These are phyloP conservation scores for Phyllachora maydis DNA, from an alignment of 2,329 filamentous ascomycete genomes.

Conservation along the genomic window DNA sequence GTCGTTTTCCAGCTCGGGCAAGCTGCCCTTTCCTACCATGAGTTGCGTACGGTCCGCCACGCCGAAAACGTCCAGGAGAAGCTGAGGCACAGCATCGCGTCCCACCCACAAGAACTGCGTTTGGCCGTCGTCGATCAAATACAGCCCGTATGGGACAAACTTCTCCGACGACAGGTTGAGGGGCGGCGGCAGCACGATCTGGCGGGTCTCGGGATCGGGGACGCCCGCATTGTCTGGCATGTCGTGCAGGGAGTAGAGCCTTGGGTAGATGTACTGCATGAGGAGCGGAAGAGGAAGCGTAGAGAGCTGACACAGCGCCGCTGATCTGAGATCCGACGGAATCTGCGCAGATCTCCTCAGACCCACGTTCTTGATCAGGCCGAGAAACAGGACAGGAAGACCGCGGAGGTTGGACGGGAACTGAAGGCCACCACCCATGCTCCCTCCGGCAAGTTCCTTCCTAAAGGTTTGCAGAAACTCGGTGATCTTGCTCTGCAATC, in stretches of 20 bases:
- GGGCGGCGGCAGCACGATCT: slow-evolving; percentile 70
- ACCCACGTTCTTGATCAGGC: slow-evolving; percentile 89
- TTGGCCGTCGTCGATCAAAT: slow-evolving; percentile 91
- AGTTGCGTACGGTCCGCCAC: slow-evolving; percentile 64
- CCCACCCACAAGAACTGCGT: slow-evolving; percentile 97
- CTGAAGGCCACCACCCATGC: slow-evolving; percentile 85
- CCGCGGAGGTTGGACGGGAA: slow-evolving; percentile 84
- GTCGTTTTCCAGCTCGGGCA: slow-evolving; percentile 82
- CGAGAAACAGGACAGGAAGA: slow-evolving; percentile 77
- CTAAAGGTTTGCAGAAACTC: slow-evolving; percentile 90
- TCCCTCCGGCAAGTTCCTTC: slow-evolving; percentile 89
- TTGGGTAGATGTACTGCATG: slow-evolving; percentile 81
- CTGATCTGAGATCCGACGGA: slow-evolving; percentile 80
- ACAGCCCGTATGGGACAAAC: slow-evolving; percentile 75
- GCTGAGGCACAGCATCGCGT: slow-evolving; percentile 74
- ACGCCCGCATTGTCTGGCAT: slow-evolving; percentile 89
- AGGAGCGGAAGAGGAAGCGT: slow-evolving; percentile 77
- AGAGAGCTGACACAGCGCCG: slow-evolving; percentile 81
- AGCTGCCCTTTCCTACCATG: slow-evolving; percentile 72
- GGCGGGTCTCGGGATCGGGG: slow-evolving; percentile 67
- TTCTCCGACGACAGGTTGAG: slow-evolving; percentile 76
- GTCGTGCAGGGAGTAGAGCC: slow-evolving; percentile 74
- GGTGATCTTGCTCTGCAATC: slow-evolving; percentile 74
- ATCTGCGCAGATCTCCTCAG: slow-evolving; percentile 86
- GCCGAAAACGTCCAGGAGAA: slow-evolving; percentile 80